These are phyloP conservation scores for Xylaria telfairii DNA, from an alignment of 495 filamentous ascomycete genomes.

Conservation along the genomic window DNA sequence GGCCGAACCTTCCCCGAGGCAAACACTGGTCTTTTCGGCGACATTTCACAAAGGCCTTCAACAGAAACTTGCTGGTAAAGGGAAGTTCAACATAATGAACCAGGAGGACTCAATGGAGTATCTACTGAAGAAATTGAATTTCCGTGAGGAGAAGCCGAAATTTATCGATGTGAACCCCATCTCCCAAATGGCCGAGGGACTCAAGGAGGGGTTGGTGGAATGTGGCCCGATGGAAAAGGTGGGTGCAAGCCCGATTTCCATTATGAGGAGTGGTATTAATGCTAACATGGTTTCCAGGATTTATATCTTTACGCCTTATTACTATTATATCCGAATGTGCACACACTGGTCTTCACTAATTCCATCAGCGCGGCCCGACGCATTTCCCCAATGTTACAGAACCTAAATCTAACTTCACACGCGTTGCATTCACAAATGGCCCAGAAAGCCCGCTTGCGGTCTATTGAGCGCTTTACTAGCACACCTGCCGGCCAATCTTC, in stretches of 20 bases:
- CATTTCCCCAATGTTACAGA: slow-evolving; percentile 82
- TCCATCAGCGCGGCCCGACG: slow-evolving; percentile 93
- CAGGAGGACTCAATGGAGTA: slow-evolving; percentile 89
- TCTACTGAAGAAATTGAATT: slow-evolving; percentile 87
- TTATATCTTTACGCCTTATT: slow-evolving; percentile 91
- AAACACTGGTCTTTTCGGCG: slow-evolving; percentile 95
- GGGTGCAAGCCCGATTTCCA: slow-evolving; percentile 19
- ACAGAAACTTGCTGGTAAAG: slow-evolving; percentile 84
- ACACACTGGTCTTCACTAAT: slow-evolving; percentile 90
- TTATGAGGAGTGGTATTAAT: not conserved
- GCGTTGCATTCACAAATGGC: slow-evolving; percentile 92
- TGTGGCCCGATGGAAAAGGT: slow-evolving; percentile 93
- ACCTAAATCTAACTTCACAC: slow-evolving; percentile 76
- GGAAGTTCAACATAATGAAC: slow-evolving; percentile 68
- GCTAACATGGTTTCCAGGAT: slow-evolving; percentile 58
- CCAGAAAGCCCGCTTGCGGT: slow-evolving; percentile 94
- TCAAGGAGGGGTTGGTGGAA: slow-evolving; percentile 90
- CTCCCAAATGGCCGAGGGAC: slow-evolving; percentile 80
- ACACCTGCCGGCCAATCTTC: slow-evolving; percentile 57
- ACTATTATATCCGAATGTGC: slow-evolving; percentile 77
- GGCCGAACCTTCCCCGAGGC: slow-evolving; percentile 54
- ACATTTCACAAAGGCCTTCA: slow-evolving; percentile 92
- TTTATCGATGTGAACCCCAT: slow-evolving; percentile 91
- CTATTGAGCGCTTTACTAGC: slow-evolving; percentile 86
- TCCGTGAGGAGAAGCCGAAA: slow-evolving; percentile 79